phyloP scores from a whole-genome alignment of 768 basidiomycete genomes.

The Kwoniella dendrophila region DNA sequence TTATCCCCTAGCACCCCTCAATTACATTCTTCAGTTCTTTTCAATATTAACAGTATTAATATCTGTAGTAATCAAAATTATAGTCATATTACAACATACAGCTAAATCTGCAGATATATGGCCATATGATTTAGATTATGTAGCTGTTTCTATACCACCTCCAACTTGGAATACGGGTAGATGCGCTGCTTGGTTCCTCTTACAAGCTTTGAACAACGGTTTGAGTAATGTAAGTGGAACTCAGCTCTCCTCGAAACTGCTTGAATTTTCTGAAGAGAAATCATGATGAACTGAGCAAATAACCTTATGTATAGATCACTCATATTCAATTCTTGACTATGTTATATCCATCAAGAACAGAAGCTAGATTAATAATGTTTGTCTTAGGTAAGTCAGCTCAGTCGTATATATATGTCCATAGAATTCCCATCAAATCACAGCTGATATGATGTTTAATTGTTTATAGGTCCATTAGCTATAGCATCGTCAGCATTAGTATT shows the following conservation, averaged over 20 bases:
- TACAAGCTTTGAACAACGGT: conserved; percentile 81
- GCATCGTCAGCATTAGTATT: conserved; percentile 82
- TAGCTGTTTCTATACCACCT: conserved; percentile 77
- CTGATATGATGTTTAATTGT: neutral
- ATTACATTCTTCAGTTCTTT: conserved; percentile 84
- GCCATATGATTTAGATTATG: conserved; percentile 96
- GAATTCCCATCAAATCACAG: too few species aligned
- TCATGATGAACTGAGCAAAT: neutral
- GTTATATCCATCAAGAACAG: conserved; percentile 86
- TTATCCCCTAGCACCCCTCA: conserved; percentile 87
- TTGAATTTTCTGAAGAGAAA: neutral
- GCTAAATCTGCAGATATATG: conserved; percentile 69
- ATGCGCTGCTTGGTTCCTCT: conserved; percentile 76
- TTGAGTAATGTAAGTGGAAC: conserved; percentile 75
- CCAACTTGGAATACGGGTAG: conserved; percentile 68
- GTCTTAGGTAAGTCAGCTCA: conserved; percentile 68
- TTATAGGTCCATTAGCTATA: conserved; percentile 78
- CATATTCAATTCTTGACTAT: conserved; percentile 97
- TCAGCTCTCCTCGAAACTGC: neutral
- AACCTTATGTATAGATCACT: conserved; percentile 66
- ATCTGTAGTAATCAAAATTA: conserved; percentile 73
- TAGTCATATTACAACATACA: conserved; percentile 69
- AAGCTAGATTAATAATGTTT: conserved; percentile 79
- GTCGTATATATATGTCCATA: neutral
- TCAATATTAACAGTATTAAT: conserved; percentile 79